Base-by-base conservation (phyloP, 805 yeast species). In the Monosporozyma servazzii region DNA sequence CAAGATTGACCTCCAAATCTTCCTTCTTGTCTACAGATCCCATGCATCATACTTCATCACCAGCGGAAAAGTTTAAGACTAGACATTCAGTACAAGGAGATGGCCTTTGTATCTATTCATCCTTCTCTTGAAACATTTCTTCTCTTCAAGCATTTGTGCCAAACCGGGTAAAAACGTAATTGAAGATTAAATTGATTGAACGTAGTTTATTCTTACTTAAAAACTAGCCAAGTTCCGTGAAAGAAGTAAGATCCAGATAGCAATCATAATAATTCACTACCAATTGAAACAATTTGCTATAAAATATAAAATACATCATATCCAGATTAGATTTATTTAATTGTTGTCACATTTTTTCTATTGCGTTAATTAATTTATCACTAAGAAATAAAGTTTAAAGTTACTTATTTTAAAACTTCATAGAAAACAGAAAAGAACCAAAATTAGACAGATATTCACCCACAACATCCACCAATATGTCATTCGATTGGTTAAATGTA, bases 401-500 rank as follows among this genome's bases (percentile, higher is more conserved):
- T n/a, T 13, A 33, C 37, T 15, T 33, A 33, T 33, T 33, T 33
- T 33, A n/a, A 33, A 33, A 33, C 37, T 15, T 33, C 9, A 30
- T 30, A 11, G 15, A 30, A n/a, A 8, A 13, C 15, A 9, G 15
- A 10, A 7, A 30, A 10, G 15, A 13, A 11, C 13, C 11, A 10
- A 30, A 30, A 30, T 13, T 30, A 30, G 36, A 30, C 11, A 33
- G 17, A 2, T 33, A 15, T 15, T 6, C 17, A 15, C 36, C 36
- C 8, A 9, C 15, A 8, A 18, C 33, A 43, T 9, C 7, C 10
- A n/a, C n/a, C 7, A 61, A 48, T 51, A 73, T 52, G 80, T 65
- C 80, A 10, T 76, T 75, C 55, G 81, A 78, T 56, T 78, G 82
- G 82, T 63, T 77, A 47, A 76, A 76, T 52, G 64, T 74, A 23